Percentiles rank a stretch among this genome's conserved stretches.
phyloP scores from a whole-genome alignment of 345 rosid species.

The Turnera subulata region DNA sequence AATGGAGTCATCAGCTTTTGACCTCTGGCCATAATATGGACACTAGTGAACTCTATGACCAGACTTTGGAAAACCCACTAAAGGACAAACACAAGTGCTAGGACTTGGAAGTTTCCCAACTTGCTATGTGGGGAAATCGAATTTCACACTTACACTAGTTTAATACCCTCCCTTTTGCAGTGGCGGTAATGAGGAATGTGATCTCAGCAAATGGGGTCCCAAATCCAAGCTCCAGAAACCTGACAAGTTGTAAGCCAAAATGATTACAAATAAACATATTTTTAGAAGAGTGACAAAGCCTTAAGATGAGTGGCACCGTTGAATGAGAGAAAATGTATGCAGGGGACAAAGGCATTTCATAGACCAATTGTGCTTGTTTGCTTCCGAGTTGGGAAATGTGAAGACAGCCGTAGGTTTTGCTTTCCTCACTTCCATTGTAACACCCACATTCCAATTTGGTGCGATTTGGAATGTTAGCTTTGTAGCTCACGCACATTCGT shows the following conservation, averaged over 20 bases:
- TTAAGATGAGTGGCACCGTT: background rate
- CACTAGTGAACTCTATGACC: background rate
- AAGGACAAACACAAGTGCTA: conserved; percentile 3
- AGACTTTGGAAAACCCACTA: conserved; percentile 15
- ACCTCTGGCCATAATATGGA: too few species aligned
- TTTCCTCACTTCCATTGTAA: conserved; percentile 15
- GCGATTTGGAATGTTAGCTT: background rate
- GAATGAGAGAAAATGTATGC: background rate
- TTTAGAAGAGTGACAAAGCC: background rate
- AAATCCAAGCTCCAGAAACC: conserved; percentile 1
- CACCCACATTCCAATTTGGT: background rate
- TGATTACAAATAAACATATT: background rate
- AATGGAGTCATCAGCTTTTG: too few species aligned
- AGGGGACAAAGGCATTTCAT: background rate
- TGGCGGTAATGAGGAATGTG: conserved; percentile 15
- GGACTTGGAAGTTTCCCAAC: conserved; percentile 1
- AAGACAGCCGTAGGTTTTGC: conserved; percentile 42
- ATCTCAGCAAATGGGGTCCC: conserved; percentile 19
- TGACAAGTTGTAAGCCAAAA: background rate
- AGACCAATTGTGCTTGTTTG: background rate
- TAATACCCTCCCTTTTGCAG: too few species aligned
- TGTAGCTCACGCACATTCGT: conserved; percentile 8
- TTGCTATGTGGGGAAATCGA: too few species aligned
- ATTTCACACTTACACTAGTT: too few species aligned
- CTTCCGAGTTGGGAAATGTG: conserved; percentile 1